phyloP scores from a whole-genome alignment of 352 stramenopile genomes.

The Phytophthora pisi region DNA sequence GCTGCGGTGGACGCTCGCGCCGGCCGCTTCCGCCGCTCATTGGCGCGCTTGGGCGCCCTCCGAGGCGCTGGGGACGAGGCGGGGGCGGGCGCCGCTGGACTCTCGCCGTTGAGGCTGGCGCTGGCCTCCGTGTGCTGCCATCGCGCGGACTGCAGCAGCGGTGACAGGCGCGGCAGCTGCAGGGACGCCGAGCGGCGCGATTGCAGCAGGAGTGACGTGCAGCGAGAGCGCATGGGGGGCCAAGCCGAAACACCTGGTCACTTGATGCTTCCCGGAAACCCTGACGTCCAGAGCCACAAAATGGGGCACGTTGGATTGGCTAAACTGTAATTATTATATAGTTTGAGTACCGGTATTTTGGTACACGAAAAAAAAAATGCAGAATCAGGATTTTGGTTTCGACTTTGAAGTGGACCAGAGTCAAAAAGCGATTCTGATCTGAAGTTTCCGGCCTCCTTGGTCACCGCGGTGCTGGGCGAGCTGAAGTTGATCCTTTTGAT shows the following conservation, averaged over 20 bases:
- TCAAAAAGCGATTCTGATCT: neutral
- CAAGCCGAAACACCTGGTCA: neutral
- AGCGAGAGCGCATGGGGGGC: constrained; percentile 13
- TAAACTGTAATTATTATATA: neutral
- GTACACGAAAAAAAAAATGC: too few species aligned
- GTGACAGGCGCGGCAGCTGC: constrained; percentile 9
- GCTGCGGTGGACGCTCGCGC: neutral
- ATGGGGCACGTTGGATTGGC: neutral
- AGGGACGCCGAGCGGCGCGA: constrained; percentile 13
- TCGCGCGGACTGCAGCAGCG: constrained; percentile 20
- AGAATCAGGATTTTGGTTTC: too few species aligned
- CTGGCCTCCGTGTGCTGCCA: constrained; percentile 26
- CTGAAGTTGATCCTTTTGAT: neutral
- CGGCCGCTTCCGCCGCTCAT: constrained; percentile 36
- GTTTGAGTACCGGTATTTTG: too few species aligned
- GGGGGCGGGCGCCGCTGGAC: neutral
- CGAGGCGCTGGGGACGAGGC: constrained; percentile 6
- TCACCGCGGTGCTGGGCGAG: neutral
- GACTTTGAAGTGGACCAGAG: too few species aligned
- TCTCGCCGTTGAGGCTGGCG: constrained; percentile 26
- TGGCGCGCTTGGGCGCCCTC: constrained; percentile 23
- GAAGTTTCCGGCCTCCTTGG: neutral
- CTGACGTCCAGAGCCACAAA: constrained; percentile 16
- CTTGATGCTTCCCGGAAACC: neutral
- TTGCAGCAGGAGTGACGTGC: constrained; percentile 26